phyloP scores from a whole-genome alignment of 1,284 basidiomycete species.

The Rugosomyces carneus region DNA sequence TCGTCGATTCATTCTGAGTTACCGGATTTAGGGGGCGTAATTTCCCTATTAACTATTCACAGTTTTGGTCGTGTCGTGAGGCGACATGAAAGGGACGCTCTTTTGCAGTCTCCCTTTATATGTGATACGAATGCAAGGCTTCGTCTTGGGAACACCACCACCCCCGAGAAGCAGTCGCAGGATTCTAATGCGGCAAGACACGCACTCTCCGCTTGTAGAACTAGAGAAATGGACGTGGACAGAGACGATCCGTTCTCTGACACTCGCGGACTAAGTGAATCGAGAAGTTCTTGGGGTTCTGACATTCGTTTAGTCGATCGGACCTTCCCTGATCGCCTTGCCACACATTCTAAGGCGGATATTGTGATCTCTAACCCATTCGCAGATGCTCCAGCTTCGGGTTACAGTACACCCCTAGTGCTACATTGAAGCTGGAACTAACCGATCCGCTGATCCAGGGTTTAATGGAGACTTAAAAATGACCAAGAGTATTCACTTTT shows the following conservation, averaged over 20 bases:
- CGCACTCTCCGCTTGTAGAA: slow-evolving; percentile 4
- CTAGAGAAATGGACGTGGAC: slow-evolving; percentile 13
- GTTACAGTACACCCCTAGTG: slow-evolving; percentile 21
- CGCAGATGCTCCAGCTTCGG: slow-evolving; percentile 8
- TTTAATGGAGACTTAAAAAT: neutral
- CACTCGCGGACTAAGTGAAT: slow-evolving; percentile 18
- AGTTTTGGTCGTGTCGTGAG: slow-evolving; percentile 57
- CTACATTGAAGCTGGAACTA: slow-evolving; percentile 18
- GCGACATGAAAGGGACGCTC: slow-evolving; percentile 56
- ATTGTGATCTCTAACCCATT: slow-evolving; percentile 2
- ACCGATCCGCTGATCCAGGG: slow-evolving; percentile 4
- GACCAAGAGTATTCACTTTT: neutral
- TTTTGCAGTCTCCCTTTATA: slow-evolving; percentile 43
- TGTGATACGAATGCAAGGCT: slow-evolving; percentile 24
- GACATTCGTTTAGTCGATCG: slow-evolving; percentile 7
- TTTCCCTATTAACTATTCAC: slow-evolving; percentile 53
- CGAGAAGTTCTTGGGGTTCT: slow-evolving; percentile 17
- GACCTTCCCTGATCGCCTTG: slow-evolving; percentile 5
- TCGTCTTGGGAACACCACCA: neutral
- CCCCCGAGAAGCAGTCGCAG: slow-evolving; percentile 4
- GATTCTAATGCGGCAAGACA: slow-evolving; percentile 3
- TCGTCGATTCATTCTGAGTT: neutral
- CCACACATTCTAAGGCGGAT: neutral
- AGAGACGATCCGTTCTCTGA: slow-evolving; percentile 29
- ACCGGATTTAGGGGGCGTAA: slow-evolving; percentile 41